Percentiles rank a stretch among this genome's conserved stretches.
Conservation (phyloP, 2,329 filamentous ascomycete species). For the Colletotrichum gigasporum region DNA sequence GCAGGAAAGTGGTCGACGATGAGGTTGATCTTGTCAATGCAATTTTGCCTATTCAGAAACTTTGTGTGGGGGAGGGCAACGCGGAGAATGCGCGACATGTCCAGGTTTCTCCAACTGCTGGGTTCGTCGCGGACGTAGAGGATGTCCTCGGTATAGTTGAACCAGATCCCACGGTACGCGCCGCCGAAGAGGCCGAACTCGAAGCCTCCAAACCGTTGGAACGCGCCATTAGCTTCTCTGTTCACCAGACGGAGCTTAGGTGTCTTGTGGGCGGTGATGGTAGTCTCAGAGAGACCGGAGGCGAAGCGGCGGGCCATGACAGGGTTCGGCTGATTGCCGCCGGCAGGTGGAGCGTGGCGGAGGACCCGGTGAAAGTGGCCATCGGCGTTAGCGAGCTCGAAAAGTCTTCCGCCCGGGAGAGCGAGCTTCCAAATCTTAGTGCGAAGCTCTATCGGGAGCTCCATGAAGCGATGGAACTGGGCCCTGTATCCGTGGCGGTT, state of each 20-base stretch:
- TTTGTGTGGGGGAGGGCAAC: slow-evolving; percentile 24
- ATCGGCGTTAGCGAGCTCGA: slow-evolving; percentile 18
- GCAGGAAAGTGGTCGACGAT: slow-evolving; percentile 18
- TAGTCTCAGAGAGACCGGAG: slow-evolving; percentile 22
- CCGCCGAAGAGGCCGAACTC: slow-evolving; percentile 31
- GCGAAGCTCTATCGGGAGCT: slow-evolving; percentile 29
- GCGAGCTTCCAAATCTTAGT: slow-evolving; percentile 33
- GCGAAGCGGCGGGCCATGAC: not conserved
- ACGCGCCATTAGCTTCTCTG: slow-evolving; percentile 25
- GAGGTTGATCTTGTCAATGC: slow-evolving; percentile 8
- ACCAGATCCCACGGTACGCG: slow-evolving; percentile 28
- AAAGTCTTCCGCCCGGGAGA: slow-evolving; percentile 25
- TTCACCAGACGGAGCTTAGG: slow-evolving; percentile 29
- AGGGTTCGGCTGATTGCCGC: slow-evolving; percentile 1
- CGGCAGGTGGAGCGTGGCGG: not conserved
- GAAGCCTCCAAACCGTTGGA: slow-evolving; percentile 20
- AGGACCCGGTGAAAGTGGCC: slow-evolving; percentile 22
- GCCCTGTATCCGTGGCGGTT: slow-evolving; percentile 6
- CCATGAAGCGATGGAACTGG: slow-evolving; percentile 21
- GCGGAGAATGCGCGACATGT: slow-evolving; percentile 25
- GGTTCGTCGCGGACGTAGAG: slow-evolving; percentile 16
- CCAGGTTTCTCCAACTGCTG: slow-evolving; percentile 16
- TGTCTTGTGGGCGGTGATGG: slow-evolving; percentile 22
- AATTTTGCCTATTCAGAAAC: slow-evolving; percentile 15
- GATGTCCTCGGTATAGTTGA: slow-evolving; percentile 30